Percentiles rank a stretch among this genome's conserved stretches.
These are phyloP conservation scores for Prinsepia uniflora DNA, from an alignment of 306 rosid genomes.

Conservation along the genomic window DNA sequence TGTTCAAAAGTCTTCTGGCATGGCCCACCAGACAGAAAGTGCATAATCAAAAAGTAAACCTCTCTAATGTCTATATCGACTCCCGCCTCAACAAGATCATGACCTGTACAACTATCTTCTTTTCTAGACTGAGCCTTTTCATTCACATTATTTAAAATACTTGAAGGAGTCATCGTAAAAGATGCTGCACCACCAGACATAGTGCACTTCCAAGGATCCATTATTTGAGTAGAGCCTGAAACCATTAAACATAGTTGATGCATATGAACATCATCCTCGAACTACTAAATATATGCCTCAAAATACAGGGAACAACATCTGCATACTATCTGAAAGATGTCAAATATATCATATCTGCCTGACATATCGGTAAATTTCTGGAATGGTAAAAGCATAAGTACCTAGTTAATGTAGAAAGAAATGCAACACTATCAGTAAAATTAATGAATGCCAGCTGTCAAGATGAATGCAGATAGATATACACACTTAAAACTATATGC, in stretches of 20 bases:
- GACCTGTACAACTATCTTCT: constrained; percentile 27
- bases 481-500: background rate
- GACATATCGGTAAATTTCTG: background rate
- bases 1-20: constrained; percentile 60
- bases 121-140: constrained; percentile 39
- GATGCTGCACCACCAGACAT: constrained; percentile 45
- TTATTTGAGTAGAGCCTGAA: constrained; percentile 37
- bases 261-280: background rate
- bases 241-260: constrained; percentile 10
- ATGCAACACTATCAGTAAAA: background rate
- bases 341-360: background rate
- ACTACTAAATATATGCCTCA: constrained; percentile 4
- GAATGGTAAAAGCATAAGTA: background rate
- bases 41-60: constrained; percentile 75
- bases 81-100: constrained; percentile 35
- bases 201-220: constrained; percentile 58
- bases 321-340: background rate
- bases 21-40: constrained; percentile 77
- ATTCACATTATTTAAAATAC: constrained; percentile 45
- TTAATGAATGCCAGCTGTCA: background rate
- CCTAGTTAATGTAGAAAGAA: background rate
- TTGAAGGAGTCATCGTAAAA: constrained; percentile 37
- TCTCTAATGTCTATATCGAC: constrained; percentile 66
- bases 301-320: background rate
- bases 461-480: background rate